Percentiles rank a stretch among this genome's conserved stretches.
Conservation (phyloP, 805 yeast genomes). For the Myxozyma udenii region DNA sequence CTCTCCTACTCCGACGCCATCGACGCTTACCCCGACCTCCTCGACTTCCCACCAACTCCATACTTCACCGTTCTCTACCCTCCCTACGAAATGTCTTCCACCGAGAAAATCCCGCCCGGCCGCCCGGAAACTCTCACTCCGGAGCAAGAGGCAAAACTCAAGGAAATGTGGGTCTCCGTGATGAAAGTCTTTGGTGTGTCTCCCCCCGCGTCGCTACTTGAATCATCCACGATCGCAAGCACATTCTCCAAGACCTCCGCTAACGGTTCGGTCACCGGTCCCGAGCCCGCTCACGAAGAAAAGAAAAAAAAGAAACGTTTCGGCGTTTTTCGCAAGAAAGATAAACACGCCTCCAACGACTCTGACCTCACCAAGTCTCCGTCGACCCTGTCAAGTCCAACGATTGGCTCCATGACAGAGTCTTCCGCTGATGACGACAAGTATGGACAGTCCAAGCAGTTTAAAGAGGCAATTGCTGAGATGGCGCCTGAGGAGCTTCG, state of each 20-base stretch:
- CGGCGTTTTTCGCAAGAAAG: slow-evolving; percentile 30
- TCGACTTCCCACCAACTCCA: slow-evolving; percentile 16
- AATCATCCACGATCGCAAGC: slow-evolving; percentile 9
- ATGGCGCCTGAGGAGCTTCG: slow-evolving; percentile 53
- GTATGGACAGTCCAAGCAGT: slow-evolving; percentile 31
- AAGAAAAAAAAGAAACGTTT: slow-evolving; percentile 29
- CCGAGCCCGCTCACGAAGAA: background rate
- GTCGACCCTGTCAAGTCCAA: slow-evolving; percentile 18
- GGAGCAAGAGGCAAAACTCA: slow-evolving; percentile 41
- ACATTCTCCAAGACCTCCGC: slow-evolving; percentile 10
- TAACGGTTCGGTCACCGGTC: slow-evolving; percentile 7
- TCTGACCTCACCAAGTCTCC: slow-evolving; percentile 12
- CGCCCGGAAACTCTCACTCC: slow-evolving; percentile 40
- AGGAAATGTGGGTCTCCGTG: slow-evolving; percentile 40
- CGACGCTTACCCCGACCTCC: slow-evolving; percentile 7
- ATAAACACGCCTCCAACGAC: slow-evolving; percentile 6
- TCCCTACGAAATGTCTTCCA: slow-evolving; percentile 25
- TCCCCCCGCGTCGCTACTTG: slow-evolving; percentile 32
- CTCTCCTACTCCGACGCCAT: slow-evolving; percentile 11
- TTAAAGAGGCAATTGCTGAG: slow-evolving; percentile 51
- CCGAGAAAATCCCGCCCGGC: slow-evolving; percentile 34
- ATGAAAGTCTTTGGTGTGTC: slow-evolving; percentile 25
- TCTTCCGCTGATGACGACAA: slow-evolving; percentile 30
- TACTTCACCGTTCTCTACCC: slow-evolving; percentile 23
- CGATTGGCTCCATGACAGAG: slow-evolving; percentile 5